Evolutionary conservation across 2,329 filamentous ascomycete genomes (phyloP).

Genomic region (Fusarium domesticum): DNA sequence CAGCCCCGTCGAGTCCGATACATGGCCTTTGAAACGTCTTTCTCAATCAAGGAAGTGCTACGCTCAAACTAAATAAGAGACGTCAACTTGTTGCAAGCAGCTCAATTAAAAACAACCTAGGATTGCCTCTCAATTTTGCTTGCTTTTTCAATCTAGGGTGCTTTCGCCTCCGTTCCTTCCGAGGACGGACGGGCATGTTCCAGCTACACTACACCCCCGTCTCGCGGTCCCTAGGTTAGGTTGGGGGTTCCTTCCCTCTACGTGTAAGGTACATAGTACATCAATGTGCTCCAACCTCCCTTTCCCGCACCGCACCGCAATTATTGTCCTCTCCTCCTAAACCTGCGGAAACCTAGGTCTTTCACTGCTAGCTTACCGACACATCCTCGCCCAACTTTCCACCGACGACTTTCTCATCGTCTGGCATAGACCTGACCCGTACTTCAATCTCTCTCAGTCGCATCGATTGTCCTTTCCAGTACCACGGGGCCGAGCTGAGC

Average conservation of each 20-base stretch:
- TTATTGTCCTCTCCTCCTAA: not conserved
- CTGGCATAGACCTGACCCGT: not conserved
- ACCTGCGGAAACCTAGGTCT: not conserved
- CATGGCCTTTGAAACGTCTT: too few relatives aligned
- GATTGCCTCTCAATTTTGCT: too few relatives aligned
- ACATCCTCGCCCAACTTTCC: conserved; percentile 2
- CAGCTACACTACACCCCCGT: not conserved
- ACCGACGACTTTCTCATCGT: not conserved
- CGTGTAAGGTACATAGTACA: not conserved
- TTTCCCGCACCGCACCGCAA: not conserved
- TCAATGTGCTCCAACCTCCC: not conserved
- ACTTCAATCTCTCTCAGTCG: not conserved
- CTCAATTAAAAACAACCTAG: too few relatives aligned
- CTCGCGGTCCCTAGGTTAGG: not conserved
- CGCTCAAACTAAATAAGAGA: too few relatives aligned
- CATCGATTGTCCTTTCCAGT: not conserved
- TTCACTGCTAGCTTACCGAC: not conserved
- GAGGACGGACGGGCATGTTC: not conserved
- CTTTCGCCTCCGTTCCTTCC: not conserved
- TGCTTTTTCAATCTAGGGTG: too few relatives aligned
- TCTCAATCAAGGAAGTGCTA: too few relatives aligned
- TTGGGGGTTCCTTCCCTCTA: not conserved
- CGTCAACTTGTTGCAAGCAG: too few relatives aligned
- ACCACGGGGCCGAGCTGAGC: conserved; percentile 17
- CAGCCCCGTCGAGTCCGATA: too few relatives aligned